Evolutionary conservation across 345 rosid genomes (phyloP).

Genomic region (Eucalyptus cloeziana): DNA sequence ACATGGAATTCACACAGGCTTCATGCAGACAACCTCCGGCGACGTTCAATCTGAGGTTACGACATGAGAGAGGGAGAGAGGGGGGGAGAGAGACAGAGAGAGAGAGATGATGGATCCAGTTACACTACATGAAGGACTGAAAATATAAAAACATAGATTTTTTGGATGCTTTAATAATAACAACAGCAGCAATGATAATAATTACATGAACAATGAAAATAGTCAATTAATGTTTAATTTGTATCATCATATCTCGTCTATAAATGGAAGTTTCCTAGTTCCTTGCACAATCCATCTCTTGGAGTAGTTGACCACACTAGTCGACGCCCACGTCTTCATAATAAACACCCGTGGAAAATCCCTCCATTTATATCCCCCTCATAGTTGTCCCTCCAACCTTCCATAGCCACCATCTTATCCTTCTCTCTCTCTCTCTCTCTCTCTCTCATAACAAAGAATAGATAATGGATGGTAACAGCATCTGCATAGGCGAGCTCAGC

Average conservation of each 20-base stretch:
- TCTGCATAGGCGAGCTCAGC: neutral
- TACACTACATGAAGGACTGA: too few species aligned
- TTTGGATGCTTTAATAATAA: too few species aligned
- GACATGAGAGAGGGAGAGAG: too few species aligned
- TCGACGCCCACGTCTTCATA: neutral
- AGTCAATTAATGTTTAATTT: neutral
- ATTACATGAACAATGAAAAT: too few species aligned
- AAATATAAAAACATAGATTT: too few species aligned
- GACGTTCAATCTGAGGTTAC: neutral
- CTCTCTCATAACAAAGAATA: neutral
- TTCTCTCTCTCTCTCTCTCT: neutral
- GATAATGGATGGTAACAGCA: neutral
- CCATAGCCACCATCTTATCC: neutral
- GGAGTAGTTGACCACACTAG: neutral
- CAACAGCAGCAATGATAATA: too few species aligned
- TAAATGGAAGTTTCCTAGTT: neutral
- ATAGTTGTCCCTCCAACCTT: neutral
- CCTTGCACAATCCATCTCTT: neutral
- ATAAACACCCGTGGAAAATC: neutral
- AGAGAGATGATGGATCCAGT: too few species aligned
- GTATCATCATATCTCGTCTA: neutral
- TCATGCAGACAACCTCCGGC: neutral
- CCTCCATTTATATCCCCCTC: neutral
- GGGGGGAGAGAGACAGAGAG: too few species aligned
- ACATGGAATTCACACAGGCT: neutral